Conservation (phyloP, 139 green algal species). For the Deuterostichococcus epilithicus region DNA sequence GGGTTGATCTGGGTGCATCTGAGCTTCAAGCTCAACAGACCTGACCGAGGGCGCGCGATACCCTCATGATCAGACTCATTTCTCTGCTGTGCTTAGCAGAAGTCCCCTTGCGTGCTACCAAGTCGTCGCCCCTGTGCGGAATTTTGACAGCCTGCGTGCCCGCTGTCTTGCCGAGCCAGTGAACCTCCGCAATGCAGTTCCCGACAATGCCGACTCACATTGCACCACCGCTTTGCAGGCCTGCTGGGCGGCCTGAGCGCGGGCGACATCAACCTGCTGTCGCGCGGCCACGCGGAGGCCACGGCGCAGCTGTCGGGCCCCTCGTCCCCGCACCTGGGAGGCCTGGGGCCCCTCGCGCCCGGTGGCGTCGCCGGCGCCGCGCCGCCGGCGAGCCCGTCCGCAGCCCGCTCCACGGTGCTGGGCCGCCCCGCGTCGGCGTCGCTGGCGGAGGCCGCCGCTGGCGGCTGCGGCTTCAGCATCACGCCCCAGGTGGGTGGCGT, state of each 20-base stretch:
- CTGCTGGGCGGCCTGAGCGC: not conserved
- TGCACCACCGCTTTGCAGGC: too few relatives aligned
- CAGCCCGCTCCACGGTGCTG: too few relatives aligned
- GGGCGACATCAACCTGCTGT: not conserved
- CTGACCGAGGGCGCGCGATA: not conserved
- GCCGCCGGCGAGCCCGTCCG: too few relatives aligned
- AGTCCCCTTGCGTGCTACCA: too few relatives aligned
- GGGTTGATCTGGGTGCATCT: too few relatives aligned
- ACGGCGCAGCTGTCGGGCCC: not conserved
- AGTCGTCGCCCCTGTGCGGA: too few relatives aligned
- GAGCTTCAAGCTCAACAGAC: constrained; percentile 1
- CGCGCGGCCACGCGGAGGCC: not conserved
- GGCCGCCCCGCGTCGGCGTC: not conserved
- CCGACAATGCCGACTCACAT: too few relatives aligned
- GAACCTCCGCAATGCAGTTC: too few relatives aligned
- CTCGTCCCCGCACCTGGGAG: not conserved
- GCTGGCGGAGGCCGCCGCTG: not conserved
- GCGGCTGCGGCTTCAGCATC: not conserved
- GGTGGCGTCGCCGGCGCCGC: not conserved
- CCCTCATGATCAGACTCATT: not conserved
- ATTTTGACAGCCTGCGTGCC: too few relatives aligned
- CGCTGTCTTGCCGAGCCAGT: too few relatives aligned
- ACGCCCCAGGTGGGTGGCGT: not conserved
- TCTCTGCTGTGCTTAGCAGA: not conserved
- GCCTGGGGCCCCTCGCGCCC: not conserved